Evolutionary conservation across 2,329 filamentous ascomycete species (phyloP).

Genomic region (Pseudocercospora ulei): DNA sequence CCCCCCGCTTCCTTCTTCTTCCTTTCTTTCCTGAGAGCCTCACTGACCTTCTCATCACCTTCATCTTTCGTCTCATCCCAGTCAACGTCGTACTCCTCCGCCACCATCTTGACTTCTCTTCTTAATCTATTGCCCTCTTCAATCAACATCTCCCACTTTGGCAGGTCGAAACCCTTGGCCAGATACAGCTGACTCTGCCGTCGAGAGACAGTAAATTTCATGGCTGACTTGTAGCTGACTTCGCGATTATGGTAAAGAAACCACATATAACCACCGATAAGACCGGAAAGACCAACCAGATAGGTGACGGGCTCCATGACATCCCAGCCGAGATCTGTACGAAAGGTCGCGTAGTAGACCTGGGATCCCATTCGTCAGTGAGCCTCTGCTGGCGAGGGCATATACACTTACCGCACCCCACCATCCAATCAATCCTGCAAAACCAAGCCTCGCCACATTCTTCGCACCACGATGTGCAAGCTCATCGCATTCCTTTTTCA

Average conservation of each 20-base stretch:
- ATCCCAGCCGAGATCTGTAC: conserved; percentile 77
- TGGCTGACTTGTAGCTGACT: conserved; percentile 69
- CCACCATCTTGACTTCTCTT: conserved; percentile 68
- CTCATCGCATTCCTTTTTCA: conserved; percentile 73
- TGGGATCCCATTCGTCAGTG: neutral
- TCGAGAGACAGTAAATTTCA: conserved; percentile 74
- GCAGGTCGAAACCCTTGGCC: conserved; percentile 62
- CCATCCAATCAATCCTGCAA: conserved; percentile 63
- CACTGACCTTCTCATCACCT: conserved; percentile 29
- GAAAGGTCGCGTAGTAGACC: conserved; percentile 57
- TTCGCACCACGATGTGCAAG: conserved; percentile 69
- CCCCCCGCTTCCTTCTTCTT: conserved; percentile 24
- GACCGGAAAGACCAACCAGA: conserved; percentile 70
- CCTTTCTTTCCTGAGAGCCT: conserved; percentile 49
- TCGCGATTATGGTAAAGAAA: conserved; percentile 88
- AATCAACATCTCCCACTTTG: conserved; percentile 66
- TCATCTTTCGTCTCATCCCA: conserved; percentile 43
- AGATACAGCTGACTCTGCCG: conserved; percentile 70
- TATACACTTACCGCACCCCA: conserved; percentile 53
- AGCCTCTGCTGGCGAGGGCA: neutral
- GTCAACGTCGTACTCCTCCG: conserved; percentile 79
- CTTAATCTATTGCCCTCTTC: conserved; percentile 70
- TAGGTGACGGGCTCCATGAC: conserved; percentile 87
- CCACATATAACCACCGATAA: conserved; percentile 88
- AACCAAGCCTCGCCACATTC: conserved; percentile 68